phyloP scores from a whole-genome alignment of 2,329 filamentous ascomycete genomes.

The Hymenoscyphus occultus region DNA sequence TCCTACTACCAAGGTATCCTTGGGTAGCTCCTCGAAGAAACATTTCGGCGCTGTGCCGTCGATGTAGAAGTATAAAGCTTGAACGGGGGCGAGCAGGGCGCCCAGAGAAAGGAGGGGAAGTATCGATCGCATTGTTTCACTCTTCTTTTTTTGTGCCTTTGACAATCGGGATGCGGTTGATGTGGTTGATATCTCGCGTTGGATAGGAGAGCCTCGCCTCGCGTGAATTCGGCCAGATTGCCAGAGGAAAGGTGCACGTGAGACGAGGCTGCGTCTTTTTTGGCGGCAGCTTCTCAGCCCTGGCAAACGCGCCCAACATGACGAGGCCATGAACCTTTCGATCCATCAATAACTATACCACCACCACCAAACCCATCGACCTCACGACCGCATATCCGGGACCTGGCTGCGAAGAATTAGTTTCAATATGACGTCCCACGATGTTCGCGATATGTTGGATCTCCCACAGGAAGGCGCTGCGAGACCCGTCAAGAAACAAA shows the following conservation, averaged over 20 bases:
- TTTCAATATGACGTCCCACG: constrained; percentile 65
- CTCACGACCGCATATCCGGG: background rate
- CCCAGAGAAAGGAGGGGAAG: constrained; percentile 65
- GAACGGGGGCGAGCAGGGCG: constrained; percentile 58
- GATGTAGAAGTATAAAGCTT: constrained; percentile 94
- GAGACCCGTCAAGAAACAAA: constrained; percentile 72
- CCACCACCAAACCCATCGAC: background rate
- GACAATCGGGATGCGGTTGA: constrained; percentile 10
- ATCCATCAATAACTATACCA: constrained; percentile 4
- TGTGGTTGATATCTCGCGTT: constrained; percentile 9
- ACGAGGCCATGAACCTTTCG: background rate
- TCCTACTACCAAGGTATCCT: constrained; percentile 94
- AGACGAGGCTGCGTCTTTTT: constrained; percentile 3
- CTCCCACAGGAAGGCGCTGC: constrained; percentile 60
- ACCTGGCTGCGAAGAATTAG: background rate
- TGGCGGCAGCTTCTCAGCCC: background rate
- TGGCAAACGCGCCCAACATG: background rate
- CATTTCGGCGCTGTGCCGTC: constrained; percentile 84
- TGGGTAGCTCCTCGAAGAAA: constrained; percentile 97
- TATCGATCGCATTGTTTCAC: constrained; percentile 53
- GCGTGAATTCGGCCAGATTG: constrained; percentile 9
- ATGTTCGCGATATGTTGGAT: constrained; percentile 86
- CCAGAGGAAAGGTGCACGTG: constrained; percentile 4
- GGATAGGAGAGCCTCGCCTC: constrained; percentile 15
- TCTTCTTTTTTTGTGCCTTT: background rate